A percentile compares a stretch with the other conserved stretches of the same genome.
Evolutionary conservation across 352 stramenopile species (phyloP).

Genomic region (Phytophthora crassamura): DNA sequence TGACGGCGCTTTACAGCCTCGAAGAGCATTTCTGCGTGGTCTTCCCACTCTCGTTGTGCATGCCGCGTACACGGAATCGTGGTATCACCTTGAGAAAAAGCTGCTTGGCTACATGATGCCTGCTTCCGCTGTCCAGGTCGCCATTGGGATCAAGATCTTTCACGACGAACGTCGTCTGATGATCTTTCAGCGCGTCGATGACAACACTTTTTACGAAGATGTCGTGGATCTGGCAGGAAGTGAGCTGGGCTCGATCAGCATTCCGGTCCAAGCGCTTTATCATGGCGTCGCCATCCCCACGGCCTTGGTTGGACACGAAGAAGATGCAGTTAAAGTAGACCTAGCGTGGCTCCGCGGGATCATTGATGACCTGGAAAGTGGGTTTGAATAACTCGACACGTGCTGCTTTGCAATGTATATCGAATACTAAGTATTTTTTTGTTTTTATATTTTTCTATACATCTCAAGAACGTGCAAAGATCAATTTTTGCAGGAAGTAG

Average conservation of each 20-base stretch:
- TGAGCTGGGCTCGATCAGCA: neutral
- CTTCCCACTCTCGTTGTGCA: no score
- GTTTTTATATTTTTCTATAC: no score
- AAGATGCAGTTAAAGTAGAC: neutral
- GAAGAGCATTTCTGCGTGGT: no score
- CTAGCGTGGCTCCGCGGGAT: neutral
- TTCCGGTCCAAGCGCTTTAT: neutral
- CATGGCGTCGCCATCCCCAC: neutral
- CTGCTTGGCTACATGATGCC: neutral
- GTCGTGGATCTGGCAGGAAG: neutral
- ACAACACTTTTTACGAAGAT: neutral
- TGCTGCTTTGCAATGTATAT: no score
- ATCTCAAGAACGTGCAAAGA: no score
- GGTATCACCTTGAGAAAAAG: no score
- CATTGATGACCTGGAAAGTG: neutral
- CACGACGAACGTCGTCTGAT: neutral
- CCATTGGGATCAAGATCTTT: neutral
- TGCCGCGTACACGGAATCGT: no score
- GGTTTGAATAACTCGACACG: no score
- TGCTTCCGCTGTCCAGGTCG: neutral
- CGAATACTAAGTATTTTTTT: no score
- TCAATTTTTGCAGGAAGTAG: neutral
- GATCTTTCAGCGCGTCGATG: slow-evolving; percentile 1
- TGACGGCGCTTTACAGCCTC: no score
- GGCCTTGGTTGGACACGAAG: neutral